phyloP scores from a whole-genome alignment of 2,329 filamentous ascomycete genomes.

The Gyromitra esculenta region DNA sequence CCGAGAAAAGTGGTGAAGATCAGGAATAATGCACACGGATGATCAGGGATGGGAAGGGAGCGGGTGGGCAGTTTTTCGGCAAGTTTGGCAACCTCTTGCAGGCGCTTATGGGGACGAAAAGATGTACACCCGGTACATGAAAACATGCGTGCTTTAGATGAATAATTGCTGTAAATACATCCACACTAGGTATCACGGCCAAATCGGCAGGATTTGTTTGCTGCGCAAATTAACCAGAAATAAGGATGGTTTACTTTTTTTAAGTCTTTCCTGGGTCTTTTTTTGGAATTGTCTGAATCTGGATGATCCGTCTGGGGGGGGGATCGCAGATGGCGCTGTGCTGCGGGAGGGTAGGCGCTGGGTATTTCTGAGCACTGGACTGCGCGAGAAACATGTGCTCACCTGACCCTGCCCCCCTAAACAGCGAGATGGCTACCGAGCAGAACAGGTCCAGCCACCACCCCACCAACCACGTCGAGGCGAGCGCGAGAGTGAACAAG shows the following conservation, averaged over 20 bases:
- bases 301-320: constrained; percentile 37
- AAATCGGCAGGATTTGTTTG: constrained; percentile 36
- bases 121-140: constrained; percentile 49
- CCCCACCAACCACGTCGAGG: constrained; percentile 33
- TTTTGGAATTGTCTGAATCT: constrained; percentile 48
- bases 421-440: constrained; percentile 34
- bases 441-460: constrained; percentile 41
- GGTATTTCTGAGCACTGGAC: constrained; percentile 48
- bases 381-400: constrained; percentile 30
- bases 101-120: constrained; percentile 49
- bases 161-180: constrained; percentile 49
- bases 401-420: constrained; percentile 49
- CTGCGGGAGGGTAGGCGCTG: constrained; percentile 30
- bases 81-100: constrained; percentile 49
- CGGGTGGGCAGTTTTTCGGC: constrained; percentile 49
- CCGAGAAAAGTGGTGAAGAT: constrained; percentile 45
- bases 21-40: constrained; percentile 48
- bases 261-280: constrained; percentile 42
- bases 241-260: constrained; percentile 44
- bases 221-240: constrained; percentile 27
- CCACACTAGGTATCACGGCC: constrained; percentile 40
- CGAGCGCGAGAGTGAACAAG: constrained; percentile 4
- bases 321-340: constrained; percentile 36
- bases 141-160: constrained; percentile 41
- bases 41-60: constrained; percentile 43